These are phyloP conservation scores for Saussurea involucrata DNA, from an alignment of 129 eudicot species.

Conservation along the genomic window DNA sequence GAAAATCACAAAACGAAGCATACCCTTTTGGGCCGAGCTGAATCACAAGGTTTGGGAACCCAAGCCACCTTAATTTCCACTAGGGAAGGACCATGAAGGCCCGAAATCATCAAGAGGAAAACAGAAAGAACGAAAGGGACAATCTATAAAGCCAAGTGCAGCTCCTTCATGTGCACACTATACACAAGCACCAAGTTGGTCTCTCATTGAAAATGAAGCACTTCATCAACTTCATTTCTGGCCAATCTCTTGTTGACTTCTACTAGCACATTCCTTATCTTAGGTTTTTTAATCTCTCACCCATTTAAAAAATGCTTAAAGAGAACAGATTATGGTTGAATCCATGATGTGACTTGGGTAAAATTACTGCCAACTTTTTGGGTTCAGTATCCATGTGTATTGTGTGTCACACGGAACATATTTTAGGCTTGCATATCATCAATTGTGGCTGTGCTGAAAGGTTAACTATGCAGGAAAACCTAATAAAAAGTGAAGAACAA, in stretches of 20 bases:
- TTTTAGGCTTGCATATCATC: neutral
- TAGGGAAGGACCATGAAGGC: neutral
- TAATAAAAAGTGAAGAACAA: neutral
- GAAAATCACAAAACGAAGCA: neutral
- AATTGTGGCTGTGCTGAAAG: neutral
- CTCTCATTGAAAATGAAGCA: neutral
- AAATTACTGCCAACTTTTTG: neutral
- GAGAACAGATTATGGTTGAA: neutral
- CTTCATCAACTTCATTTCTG: neutral
- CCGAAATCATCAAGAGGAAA: neutral
- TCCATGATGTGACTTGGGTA: neutral
- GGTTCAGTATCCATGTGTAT: neutral
- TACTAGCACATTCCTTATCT: neutral
- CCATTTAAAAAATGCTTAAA: neutral
- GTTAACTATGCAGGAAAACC: neutral
- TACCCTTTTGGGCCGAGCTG: neutral
- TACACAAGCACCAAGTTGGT: neutral
- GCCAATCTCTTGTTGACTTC: neutral
- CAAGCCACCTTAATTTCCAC: neutral
- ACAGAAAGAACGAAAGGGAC: neutral
- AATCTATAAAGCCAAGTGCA: neutral
- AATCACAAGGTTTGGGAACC: neutral
- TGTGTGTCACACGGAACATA: neutral
- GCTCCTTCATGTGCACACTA: neutral
- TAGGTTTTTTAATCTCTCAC: neutral